Evolutionary conservation across 805 yeast species (phyloP), one percentile per base, ranked within the genome.

Genomic region (Sugiyamaella lignohabitans): DNA sequence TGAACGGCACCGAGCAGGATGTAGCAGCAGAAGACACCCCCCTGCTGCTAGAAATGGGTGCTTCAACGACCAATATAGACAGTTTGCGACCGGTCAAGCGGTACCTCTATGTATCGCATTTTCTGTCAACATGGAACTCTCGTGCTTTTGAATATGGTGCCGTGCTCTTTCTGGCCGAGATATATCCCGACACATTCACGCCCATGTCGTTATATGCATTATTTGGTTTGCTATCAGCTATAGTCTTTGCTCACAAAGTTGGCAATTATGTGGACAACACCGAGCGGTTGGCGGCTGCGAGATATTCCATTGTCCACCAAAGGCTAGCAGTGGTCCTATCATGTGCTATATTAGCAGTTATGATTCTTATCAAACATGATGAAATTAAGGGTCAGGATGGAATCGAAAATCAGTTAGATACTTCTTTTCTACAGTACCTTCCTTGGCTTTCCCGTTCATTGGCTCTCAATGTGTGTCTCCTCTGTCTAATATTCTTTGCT

Each of bases 81-180:
- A n/a, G n/a, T n/a, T n/a, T n/a, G n/a, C n/a, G n/a, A n/a, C n/a
- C n/a, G n/a, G n/a, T 27, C 8, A 27, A 27, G 32, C 8, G 14
- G 21, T 40, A 47, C 17, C 50, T 61, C 14, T 66, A 64, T 49
- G 40, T 60, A 5, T 67, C 70, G 2, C 72, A 68, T 46, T 52
- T 54, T 17, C 56, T 68, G 8, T 68, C 67, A 18, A 61, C 69
- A 11, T 68, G 72, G 71, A 69, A 69, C 52, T 53, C 65, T 19
- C 58, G 73, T 5, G 58, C 63, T n/a, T 69, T 68, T 53, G 70
- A 68, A 49, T 69, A 59, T 53, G 69, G 69, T 14, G 61, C 68
- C 4, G 63, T 62, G 10, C 49, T 69, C 11, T 62, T 66, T 40
- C 60, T 69, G 29, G 65, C 68, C 22, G 55, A 58, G 23, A 46